These are phyloP conservation scores for Arabidopsis suecica DNA, from an alignment of 345 rosid species.

Conservation along the genomic window DNA sequence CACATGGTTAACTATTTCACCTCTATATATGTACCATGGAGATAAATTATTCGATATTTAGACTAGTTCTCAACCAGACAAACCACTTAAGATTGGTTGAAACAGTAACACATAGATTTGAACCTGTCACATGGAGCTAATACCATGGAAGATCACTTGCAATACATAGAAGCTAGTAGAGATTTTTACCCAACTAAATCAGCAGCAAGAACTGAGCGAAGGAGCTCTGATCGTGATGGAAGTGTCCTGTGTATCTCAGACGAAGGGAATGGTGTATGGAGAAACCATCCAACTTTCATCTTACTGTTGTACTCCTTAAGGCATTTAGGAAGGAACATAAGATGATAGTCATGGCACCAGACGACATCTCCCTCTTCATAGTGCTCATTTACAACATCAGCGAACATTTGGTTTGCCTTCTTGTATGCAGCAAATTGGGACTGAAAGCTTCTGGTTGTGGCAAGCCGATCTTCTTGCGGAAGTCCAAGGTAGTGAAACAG, in stretches of 20 bases:
- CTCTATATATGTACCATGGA: background rate
- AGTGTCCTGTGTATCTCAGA: slow-evolving; percentile 98
- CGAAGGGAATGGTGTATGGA: slow-evolving; percentile 99
- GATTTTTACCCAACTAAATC: slow-evolving; percentile 96
- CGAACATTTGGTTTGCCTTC: slow-evolving; percentile 98
- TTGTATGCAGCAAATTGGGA: slow-evolving; percentile 96
- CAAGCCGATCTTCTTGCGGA: slow-evolving; percentile 99
- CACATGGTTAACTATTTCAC: background rate
- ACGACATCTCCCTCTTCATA: slow-evolving; percentile 99
- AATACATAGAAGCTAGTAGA: slow-evolving; percentile 30
- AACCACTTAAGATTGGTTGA: background rate
- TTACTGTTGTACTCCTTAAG: slow-evolving; percentile 75
- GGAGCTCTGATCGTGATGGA: slow-evolving; percentile 94
- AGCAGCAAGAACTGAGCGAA: slow-evolving; percentile 96
- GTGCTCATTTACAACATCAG: slow-evolving; percentile 90
- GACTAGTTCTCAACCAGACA: background rate
- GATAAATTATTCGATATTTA: background rate
- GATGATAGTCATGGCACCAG: slow-evolving; percentile 99
- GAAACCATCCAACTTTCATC: slow-evolving; percentile 99
- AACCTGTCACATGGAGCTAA: slow-evolving; percentile 6
- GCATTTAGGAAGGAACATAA: slow-evolving; percentile 98
- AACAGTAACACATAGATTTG: background rate
- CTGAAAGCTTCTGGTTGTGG: slow-evolving; percentile 97
- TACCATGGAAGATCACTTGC: slow-evolving; percentile 1
- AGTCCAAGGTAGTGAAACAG: slow-evolving; percentile 97